Conservation (phyloP, 2,329 filamentous ascomycete species). For the Calonectria pseudoreteaudii region DNA sequence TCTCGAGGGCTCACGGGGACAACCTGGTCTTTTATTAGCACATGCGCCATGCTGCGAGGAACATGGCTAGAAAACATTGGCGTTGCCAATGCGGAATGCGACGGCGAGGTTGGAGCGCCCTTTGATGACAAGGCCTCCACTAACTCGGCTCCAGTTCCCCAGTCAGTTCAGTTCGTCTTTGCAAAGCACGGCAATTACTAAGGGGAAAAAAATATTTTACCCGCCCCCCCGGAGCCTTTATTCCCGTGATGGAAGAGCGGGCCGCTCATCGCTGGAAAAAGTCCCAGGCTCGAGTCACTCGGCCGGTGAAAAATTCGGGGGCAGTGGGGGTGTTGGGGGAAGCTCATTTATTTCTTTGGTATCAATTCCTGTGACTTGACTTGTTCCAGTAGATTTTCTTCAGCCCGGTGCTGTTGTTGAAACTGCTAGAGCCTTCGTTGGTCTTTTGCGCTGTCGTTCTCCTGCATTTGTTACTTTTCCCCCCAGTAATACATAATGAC, state of each 20-base stretch:
- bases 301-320: conserved; percentile 15
- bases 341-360: background rate
- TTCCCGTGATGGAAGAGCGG: conserved; percentile 1
- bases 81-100: background rate
- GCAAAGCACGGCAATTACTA: background rate
- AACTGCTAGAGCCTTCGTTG: background rate
- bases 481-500: conserved; percentile 3
- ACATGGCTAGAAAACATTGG: background rate
- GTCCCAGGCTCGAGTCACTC: background rate
- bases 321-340: conserved; percentile 2
- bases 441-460: background rate
- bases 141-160: background rate
- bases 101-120: background rate
- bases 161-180: background rate
- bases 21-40: background rate
- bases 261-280: background rate
- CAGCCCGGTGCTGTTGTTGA: background rate
- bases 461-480: background rate
- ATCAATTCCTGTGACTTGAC: background rate
- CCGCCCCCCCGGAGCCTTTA: background rate
- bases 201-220: background rate
- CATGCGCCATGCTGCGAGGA: background rate
- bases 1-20: background rate
- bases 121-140: background rate
- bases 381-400: background rate